phyloP scores from a whole-genome alignment of 2,329 filamentous ascomycete species.

The Pyrenophora tritici-repentis region DNA sequence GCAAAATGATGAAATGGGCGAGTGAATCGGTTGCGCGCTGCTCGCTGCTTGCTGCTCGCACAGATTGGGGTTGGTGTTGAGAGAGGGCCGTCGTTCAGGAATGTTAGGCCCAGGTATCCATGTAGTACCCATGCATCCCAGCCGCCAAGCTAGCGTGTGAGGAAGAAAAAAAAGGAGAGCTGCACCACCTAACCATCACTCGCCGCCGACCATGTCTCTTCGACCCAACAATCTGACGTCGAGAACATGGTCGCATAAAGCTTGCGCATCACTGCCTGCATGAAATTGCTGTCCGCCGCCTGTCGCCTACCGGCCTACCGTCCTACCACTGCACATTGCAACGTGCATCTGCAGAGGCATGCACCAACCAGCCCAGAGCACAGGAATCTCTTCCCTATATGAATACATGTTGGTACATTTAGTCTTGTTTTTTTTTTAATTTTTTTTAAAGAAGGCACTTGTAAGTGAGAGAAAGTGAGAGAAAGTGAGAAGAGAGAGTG shows the following conservation, averaged over 20 bases:
- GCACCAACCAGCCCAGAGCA: too few relatives aligned
- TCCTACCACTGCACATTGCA: too few relatives aligned
- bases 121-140: slow-evolving; percentile 3
- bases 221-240: slow-evolving; percentile 6
- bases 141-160: slow-evolving; percentile 16
- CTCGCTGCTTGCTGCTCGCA: slow-evolving; percentile 21
- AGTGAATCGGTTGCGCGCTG: slow-evolving; percentile 18
- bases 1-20: slow-evolving; percentile 18
- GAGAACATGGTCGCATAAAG: slow-evolving; percentile 18
- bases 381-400: too few relatives aligned
- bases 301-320: too few relatives aligned
- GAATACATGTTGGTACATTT: too few relatives aligned
- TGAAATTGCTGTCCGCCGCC: not conserved
- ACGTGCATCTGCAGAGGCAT: too few relatives aligned
- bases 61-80: slow-evolving; percentile 29
- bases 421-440: too few relatives aligned
- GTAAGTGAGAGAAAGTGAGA: too few relatives aligned
- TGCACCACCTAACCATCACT: slow-evolving; percentile 1
- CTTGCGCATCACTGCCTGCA: slow-evolving; percentile 9
- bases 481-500: too few relatives aligned
- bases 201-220: slow-evolving; percentile 22
- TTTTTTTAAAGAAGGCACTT: too few relatives aligned
- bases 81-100: slow-evolving; percentile 29
- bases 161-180: slow-evolving; percentile 20
- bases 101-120: slow-evolving; percentile 16